phyloP scores from a whole-genome alignment of 495 filamentous ascomycete genomes.

The Hypomontagnella monticulosa region DNA sequence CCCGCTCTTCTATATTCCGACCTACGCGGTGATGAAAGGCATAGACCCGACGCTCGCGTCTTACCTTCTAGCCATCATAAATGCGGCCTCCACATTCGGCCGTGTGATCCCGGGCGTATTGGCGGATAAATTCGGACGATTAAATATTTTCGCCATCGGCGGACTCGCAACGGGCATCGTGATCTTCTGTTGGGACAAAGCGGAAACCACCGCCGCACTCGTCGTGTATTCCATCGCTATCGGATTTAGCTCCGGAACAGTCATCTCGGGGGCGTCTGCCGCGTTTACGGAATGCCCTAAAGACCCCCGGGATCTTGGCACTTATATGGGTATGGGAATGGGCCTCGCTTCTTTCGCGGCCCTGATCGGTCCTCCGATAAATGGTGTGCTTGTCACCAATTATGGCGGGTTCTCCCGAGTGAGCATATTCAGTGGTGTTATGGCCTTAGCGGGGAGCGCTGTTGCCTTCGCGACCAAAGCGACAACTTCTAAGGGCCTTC shows the following conservation, averaged over 20 bases:
- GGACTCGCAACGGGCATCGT: conserved; percentile 52
- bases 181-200: conserved; percentile 54
- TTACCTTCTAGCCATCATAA: conserved; percentile 63
- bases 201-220: conserved; percentile 44
- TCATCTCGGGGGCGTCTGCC: conserved; percentile 57
- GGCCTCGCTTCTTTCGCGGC: conserved; percentile 52
- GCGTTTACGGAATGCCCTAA: conserved; percentile 54
- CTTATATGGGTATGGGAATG: conserved; percentile 66
- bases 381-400: conserved; percentile 56
- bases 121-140: conserved; percentile 62
- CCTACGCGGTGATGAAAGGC: conserved; percentile 61
- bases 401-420: conserved; percentile 54
- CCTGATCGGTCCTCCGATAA: conserved; percentile 64
- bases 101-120: conserved; percentile 65
- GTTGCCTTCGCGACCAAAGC: conserved; percentile 22
- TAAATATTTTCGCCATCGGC: conserved; percentile 57
- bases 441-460: conserved; percentile 13
- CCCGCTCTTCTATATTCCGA: conserved; percentile 66
- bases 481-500: conserved; percentile 22
- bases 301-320: conserved; percentile 59
- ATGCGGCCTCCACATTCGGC: conserved; percentile 64
- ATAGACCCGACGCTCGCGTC: conserved; percentile 62
- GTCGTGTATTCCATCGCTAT: conserved; percentile 53
- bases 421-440: conserved; percentile 59
- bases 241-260: conserved; percentile 56